Evolutionary conservation across 164 flowering plant species (phyloP).

Genomic region (Echeveria elegans): DNA sequence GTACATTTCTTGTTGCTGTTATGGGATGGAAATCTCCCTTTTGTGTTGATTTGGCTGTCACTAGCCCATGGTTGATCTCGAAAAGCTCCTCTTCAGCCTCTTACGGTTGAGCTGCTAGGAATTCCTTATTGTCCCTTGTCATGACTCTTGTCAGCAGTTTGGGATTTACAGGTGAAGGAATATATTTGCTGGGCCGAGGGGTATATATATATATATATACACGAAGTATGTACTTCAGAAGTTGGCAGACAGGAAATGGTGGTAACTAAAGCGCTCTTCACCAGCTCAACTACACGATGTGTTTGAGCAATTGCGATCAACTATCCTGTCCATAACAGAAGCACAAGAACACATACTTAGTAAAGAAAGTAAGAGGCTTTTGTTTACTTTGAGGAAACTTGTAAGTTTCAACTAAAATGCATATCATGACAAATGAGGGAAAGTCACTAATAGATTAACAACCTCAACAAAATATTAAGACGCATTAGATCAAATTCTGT

Average conservation of each 20-base stretch:
- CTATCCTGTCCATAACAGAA: no score
- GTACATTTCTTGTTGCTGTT: slow-evolving; percentile 20
- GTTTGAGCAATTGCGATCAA: not conserved
- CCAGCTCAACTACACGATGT: slow-evolving; percentile 23
- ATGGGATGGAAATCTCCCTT: slow-evolving; percentile 20
- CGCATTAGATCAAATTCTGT: no score
- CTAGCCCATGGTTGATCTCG: slow-evolving; percentile 40
- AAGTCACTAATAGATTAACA: not conserved
- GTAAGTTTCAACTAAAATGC: not conserved
- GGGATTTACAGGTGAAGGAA: not conserved
- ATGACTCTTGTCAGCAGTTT: not conserved
- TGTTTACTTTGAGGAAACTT: no score
- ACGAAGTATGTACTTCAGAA: not conserved
- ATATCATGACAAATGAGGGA: no score
- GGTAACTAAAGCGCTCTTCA: slow-evolving; percentile 40
- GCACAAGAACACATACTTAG: not conserved
- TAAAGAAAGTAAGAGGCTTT: not conserved
- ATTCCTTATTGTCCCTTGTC: not conserved
- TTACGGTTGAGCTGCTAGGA: not conserved
- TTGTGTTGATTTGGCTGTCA: slow-evolving; percentile 10
- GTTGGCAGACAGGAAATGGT: slow-evolving; percentile 12
- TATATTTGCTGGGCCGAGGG: not conserved
- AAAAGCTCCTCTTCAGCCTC: slow-evolving; percentile 48
- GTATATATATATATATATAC: no score
- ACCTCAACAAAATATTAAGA: not conserved